Conservation (phyloP, 768 basidiomycete genomes). For the Agrocybe pediades region DNA sequence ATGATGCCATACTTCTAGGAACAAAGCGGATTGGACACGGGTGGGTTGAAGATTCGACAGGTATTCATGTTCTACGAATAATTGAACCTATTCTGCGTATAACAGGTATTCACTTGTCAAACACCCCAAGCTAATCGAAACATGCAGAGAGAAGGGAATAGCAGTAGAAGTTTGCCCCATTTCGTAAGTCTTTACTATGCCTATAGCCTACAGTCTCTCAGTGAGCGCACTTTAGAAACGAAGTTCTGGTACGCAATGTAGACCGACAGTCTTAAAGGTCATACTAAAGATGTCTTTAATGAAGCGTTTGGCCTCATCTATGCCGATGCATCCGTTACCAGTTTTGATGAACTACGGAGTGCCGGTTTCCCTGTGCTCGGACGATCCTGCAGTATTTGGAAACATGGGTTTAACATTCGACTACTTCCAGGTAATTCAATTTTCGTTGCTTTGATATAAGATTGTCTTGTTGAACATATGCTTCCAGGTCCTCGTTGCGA, state of each 20-base stretch:
- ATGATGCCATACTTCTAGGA: constrained; percentile 77
- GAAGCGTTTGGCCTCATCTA: constrained; percentile 74
- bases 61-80: background rate
- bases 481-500: constrained; percentile 63
- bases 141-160: constrained; percentile 64
- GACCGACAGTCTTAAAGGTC: background rate
- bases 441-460: background rate
- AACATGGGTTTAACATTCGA: constrained; percentile 80
- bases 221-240: constrained; percentile 49
- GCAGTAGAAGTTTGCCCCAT: constrained; percentile 80
- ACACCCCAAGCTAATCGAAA: constrained; percentile 71
- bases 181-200: constrained; percentile 51
- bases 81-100: background rate
- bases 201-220: constrained; percentile 1
- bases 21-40: constrained; percentile 85
- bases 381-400: constrained; percentile 78
- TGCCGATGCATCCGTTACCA: constrained; percentile 79
- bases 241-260: constrained; percentile 56
- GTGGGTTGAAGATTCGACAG: constrained; percentile 31
- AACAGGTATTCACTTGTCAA: constrained; percentile 77
- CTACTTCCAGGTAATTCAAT: constrained; percentile 62
- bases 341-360: constrained; percentile 73
- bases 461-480: background rate
- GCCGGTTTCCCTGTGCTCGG: constrained; percentile 69
- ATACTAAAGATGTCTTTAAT: constrained; percentile 1